These are phyloP conservation scores for Coemansia nantahalensis DNA, from an alignment of 192 early-diverging fungal genomes.

Conservation along the genomic window DNA sequence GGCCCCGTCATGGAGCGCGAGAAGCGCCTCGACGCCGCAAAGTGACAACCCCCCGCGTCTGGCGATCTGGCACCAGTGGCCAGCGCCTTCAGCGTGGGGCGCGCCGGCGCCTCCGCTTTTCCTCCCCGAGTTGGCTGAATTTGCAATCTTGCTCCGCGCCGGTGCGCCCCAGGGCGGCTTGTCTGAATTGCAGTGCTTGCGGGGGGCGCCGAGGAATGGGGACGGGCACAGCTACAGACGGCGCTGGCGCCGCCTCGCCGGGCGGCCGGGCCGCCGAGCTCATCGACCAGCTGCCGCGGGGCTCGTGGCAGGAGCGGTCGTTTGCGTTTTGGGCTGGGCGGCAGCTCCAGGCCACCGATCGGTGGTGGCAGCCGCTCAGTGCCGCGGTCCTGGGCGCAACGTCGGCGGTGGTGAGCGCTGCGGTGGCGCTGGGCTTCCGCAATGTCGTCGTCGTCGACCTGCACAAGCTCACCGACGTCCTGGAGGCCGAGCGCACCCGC, in stretches of 20 bases:
- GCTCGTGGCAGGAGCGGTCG: slow-evolving; percentile 38
- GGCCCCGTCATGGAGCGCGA: slow-evolving; percentile 74
- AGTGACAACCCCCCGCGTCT: too few relatives aligned
- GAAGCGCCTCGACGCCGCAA: slow-evolving; percentile 62
- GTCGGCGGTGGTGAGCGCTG: slow-evolving; percentile 18
- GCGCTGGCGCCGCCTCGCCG: too few relatives aligned
- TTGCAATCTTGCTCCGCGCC: too few relatives aligned
- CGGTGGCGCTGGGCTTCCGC: slow-evolving; percentile 31
- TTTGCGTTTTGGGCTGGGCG: slow-evolving; percentile 41
- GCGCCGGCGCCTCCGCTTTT: too few relatives aligned
- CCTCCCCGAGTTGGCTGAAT: too few relatives aligned
- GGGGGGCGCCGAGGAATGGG: too few relatives aligned
- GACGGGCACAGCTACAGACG: too few relatives aligned
- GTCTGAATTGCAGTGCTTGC: too few relatives aligned
- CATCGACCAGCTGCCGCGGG: slow-evolving; percentile 24
- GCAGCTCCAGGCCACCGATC: slow-evolving; percentile 21
- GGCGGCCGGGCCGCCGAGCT: slow-evolving; percentile 12
- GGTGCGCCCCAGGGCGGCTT: too few relatives aligned
- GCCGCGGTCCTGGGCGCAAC: slow-evolving; percentile 23
- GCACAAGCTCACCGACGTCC: slow-evolving; percentile 58
- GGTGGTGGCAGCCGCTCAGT: slow-evolving; percentile 48
- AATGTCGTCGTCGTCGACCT: slow-evolving; percentile 53
- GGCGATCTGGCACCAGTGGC: too few relatives aligned
- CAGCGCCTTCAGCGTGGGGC: too few relatives aligned
- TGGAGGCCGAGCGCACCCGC: slow-evolving; percentile 56